These are phyloP conservation scores for Fusarium pilosicola DNA, from an alignment of 2,329 filamentous ascomycete species.

Conservation along the genomic window DNA sequence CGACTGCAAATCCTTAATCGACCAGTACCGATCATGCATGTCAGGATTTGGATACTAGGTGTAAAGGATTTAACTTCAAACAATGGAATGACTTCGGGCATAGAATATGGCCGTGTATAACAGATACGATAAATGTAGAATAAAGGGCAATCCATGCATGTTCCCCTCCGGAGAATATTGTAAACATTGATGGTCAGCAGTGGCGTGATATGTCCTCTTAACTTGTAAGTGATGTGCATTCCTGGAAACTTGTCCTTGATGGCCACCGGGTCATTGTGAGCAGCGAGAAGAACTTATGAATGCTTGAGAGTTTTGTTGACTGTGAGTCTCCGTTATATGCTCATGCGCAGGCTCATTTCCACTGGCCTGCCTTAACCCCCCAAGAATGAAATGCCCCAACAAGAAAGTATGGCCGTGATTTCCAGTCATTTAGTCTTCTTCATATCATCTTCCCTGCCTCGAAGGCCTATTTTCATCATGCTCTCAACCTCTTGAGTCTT, in stretches of 20 bases:
- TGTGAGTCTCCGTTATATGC: neutral
- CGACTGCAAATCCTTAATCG: conserved; percentile 84
- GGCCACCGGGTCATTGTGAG: neutral
- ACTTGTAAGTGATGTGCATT: neutral
- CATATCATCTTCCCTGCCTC: conserved; percentile 42
- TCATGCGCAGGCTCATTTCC: neutral
- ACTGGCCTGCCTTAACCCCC: neutral
- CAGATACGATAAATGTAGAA: conserved; percentile 39
- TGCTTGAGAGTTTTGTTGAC: neutral
- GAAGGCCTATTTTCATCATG: conserved; percentile 46
- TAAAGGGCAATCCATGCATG: conserved; percentile 34
- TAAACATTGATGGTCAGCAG: neutral
- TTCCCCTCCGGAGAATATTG: conserved; percentile 34
- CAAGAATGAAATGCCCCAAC: neutral
- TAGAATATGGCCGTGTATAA: conserved; percentile 36
- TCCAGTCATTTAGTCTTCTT: neutral
- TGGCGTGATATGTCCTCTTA: conserved; percentile 35
- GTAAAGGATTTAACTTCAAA: conserved; percentile 44
- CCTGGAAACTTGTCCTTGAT: neutral
- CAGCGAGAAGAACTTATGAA: neutral
- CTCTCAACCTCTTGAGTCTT: conserved; percentile 40
- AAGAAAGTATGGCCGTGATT: neutral
- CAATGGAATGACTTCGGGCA: conserved; percentile 8
- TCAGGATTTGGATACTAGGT: conserved; percentile 88
- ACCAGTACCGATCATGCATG: conserved; percentile 93